A percentile compares a stretch with the other conserved stretches of the same genome.
These are phyloP conservation scores for Lanmaoa pseudosensibilis DNA, from an alignment of 768 basidiomycete species.

Conservation along the genomic window DNA sequence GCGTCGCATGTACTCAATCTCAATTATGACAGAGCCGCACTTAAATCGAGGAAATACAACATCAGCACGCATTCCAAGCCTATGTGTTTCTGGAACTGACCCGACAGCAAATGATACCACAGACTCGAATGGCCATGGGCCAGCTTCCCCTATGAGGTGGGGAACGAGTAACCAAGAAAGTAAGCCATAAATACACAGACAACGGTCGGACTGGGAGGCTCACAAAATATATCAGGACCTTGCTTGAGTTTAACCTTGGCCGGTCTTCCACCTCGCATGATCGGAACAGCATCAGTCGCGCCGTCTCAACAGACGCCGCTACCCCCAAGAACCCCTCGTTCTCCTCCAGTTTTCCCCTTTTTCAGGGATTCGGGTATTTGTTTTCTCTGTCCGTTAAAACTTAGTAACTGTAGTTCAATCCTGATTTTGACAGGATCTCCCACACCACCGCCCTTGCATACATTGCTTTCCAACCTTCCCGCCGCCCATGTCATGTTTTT, in stretches of 20 bases:
- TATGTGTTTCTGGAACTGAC: not conserved
- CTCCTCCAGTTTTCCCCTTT: conserved; percentile 13
- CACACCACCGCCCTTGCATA: conserved; percentile 40
- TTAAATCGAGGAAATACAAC: not conserved
- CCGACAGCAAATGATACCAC: not conserved
- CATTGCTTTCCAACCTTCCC: conserved; percentile 54
- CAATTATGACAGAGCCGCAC: not conserved
- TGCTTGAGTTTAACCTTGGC: conserved; percentile 13
- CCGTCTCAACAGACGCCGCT: conserved; percentile 15
- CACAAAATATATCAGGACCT: conserved; percentile 8
- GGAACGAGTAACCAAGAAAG: conserved; percentile 3
- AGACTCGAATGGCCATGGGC: not conserved
- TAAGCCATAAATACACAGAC: not conserved
- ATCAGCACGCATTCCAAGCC: not conserved
- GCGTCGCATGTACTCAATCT: not conserved
- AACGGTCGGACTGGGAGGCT: not conserved
- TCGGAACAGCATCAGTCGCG: conserved; percentile 6
- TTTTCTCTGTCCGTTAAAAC: not conserved
- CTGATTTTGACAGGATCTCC: conserved; percentile 1
- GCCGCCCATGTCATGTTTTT: conserved; percentile 71
- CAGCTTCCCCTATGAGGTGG: not conserved
- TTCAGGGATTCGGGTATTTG: conserved; percentile 18
- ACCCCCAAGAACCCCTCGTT: conserved; percentile 8
- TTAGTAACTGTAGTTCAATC: not conserved
- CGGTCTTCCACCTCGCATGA: conserved; percentile 8